phyloP scores from a whole-genome alignment of 2,329 filamentous ascomycete species.

The Cephalotrichum gorgonifer region DNA sequence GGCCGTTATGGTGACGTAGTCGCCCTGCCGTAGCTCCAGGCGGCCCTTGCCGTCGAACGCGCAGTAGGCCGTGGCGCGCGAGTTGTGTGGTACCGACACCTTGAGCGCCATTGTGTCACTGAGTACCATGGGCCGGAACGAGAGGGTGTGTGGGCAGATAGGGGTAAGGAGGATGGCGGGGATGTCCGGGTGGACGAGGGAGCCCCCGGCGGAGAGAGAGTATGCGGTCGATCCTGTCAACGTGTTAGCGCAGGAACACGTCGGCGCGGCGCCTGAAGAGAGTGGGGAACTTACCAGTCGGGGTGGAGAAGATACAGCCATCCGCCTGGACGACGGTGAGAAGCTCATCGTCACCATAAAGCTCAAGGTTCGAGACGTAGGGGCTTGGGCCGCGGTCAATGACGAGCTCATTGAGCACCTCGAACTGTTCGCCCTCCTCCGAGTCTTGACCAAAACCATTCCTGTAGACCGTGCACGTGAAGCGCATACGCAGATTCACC shows the following conservation, averaged over 20 bases:
- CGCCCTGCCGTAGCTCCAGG: constrained; percentile 83
- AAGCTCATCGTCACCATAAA: constrained; percentile 91
- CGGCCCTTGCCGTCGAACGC: constrained; percentile 96
- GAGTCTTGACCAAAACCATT: constrained; percentile 51
- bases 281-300: constrained; percentile 50
- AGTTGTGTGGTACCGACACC: constrained; percentile 74
- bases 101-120: constrained; percentile 90
- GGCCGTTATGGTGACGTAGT: constrained; percentile 92
- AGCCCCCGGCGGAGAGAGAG: constrained; percentile 88
- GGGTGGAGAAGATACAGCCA: constrained; percentile 94
- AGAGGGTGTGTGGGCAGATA: constrained; percentile 94
- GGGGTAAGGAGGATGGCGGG: constrained; percentile 93
- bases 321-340: constrained; percentile 94
- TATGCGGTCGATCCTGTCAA: constrained; percentile 64
- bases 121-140: constrained; percentile 95
- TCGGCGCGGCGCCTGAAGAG: no score
- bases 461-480: constrained; percentile 94
- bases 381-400: constrained; percentile 95
- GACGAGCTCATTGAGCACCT: constrained; percentile 96
- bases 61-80: constrained; percentile 88
- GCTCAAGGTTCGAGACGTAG: constrained; percentile 92
- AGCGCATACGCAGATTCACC: constrained; percentile 95
- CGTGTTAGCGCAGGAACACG: neutral
- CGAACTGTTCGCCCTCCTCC: constrained; percentile 89
- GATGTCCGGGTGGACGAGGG: constrained; percentile 91